Evolutionary conservation across 202 grass and related monocot species (phyloP).

Genomic region (Cymbopogon flexuosus): DNA sequence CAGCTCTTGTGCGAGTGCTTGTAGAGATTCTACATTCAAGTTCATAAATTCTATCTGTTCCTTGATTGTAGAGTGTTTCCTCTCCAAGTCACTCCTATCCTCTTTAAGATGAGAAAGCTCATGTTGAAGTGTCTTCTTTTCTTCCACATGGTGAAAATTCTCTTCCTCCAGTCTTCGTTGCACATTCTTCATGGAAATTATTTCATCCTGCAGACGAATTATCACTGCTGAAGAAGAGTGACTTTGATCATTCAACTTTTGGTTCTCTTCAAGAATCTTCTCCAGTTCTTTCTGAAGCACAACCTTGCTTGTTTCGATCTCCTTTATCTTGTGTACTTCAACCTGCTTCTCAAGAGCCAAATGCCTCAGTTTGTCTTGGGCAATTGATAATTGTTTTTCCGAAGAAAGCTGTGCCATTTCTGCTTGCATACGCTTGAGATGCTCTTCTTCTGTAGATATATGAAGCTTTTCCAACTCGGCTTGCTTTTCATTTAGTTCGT

Average conservation of each 20-base stretch:
- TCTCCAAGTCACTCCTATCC: constrained; percentile 62
- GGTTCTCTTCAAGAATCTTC: constrained; percentile 53
- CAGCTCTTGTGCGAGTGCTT: constrained; percentile 55
- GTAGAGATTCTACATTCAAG: constrained; percentile 64
- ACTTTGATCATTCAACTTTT: constrained; percentile 51
- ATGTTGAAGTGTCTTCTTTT: constrained; percentile 66
- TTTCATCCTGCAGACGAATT: constrained; percentile 70
- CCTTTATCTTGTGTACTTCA: constrained; percentile 49
- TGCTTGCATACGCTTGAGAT: constrained; percentile 48
- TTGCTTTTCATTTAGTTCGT: constrained; percentile 54
- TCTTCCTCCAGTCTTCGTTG: constrained; percentile 63
- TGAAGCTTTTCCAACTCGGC: constrained; percentile 49
- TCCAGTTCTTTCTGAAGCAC: constrained; percentile 49
- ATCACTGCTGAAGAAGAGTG: constrained; percentile 56
- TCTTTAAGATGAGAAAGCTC: constrained; percentile 65
- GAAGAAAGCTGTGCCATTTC: constrained; percentile 57
- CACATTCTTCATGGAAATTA: constrained; percentile 53
- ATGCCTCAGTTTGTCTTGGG: constrained; percentile 54
- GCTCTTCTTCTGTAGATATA: constrained; percentile 58
- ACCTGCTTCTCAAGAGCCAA: constrained; percentile 49
- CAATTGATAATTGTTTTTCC: constrained; percentile 45
- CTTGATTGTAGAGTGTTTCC: constrained; percentile 54
- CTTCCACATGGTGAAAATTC: constrained; percentile 46
- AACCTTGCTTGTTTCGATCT: constrained; percentile 33
- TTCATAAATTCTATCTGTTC: constrained; percentile 72